phyloP scores from a whole-genome alignment of 371 early-diverging fungal genomes.

The Mucor racemosus region DNA sequence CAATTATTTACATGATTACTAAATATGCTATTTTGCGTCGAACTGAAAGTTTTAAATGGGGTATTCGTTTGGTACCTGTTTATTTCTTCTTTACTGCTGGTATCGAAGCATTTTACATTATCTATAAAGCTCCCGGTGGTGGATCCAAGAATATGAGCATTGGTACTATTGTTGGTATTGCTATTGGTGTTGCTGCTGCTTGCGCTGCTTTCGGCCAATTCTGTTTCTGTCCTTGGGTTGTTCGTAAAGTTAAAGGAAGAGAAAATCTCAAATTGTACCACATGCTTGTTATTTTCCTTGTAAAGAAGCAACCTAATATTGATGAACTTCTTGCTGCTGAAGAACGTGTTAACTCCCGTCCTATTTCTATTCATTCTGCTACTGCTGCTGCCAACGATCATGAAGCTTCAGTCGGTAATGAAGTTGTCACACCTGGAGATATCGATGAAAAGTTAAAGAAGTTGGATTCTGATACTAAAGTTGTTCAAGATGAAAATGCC shows the following conservation, averaged over 20 bases:
- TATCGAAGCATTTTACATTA: slow-evolving; percentile 77
- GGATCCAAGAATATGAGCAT: slow-evolving; percentile 36
- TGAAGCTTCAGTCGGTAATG: slow-evolving; percentile 21
- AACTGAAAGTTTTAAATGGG: slow-evolving; percentile 74
- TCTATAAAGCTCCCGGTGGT: slow-evolving; percentile 71
- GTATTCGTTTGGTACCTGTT: slow-evolving; percentile 77
- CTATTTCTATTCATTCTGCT: slow-evolving; percentile 38
- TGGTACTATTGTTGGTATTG: slow-evolving; percentile 14
- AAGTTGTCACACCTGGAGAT: slow-evolving; percentile 10
- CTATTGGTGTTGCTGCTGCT: slow-evolving; percentile 38
- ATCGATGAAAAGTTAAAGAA: neutral
- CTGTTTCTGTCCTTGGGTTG: slow-evolving; percentile 69
- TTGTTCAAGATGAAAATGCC: neutral
- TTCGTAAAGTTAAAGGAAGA: slow-evolving; percentile 62
- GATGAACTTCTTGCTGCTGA: slow-evolving; percentile 26
- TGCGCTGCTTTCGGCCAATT: slow-evolving; percentile 52
- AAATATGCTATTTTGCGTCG: slow-evolving; percentile 66
- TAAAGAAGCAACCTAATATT: slow-evolving; percentile 52
- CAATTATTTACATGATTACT: slow-evolving; percentile 69
- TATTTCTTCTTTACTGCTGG: slow-evolving; percentile 77
- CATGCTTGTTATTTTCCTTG: slow-evolving; percentile 56
- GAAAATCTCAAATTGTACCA: slow-evolving; percentile 77
- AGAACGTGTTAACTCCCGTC: slow-evolving; percentile 40
- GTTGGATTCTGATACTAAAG: neutral
- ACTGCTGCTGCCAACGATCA: slow-evolving; percentile 4